Base-by-base conservation (phyloP, 768 basidiomycete species). In the Flagelloscypha sp. region DNA sequence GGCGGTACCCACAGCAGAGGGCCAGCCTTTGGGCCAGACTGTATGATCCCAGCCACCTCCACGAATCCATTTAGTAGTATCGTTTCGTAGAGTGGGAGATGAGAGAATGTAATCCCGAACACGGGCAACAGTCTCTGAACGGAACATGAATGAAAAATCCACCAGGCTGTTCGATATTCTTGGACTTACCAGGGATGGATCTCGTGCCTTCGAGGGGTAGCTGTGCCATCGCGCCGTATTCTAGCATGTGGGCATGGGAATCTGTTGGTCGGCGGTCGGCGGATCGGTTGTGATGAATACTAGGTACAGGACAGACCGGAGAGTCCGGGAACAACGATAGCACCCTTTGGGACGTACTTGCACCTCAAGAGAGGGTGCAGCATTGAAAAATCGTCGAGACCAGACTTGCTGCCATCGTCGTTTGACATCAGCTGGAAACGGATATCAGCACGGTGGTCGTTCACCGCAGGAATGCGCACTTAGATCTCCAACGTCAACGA, bases 21-120 rank as follows among this genome's bases (percentile, higher is more conserved):
- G 87, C 68, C 79, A 88, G 15, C 61, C 58, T 20, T 62, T 55
- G 6, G 69, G 61, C 83, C 83, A 85, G 35, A 68, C 58, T 1
- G 87, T 93, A 56, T 94, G 92, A 54, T 94, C 86, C 89, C 92
- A 94, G 1, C 90, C 92, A 52, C 83, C 76, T 2, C 88, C 88
- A 36, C 77, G 70, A 11, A 94, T 69, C 54, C 78, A 77, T 44
- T 66, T 70, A 15, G 70, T 63, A 10, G 60, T 68, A 51, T 87
- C 70, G 13, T 62, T 58, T 15, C 62, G 53, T n/a, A 81, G 55
- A 27, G 79, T 76, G 0, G 70, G 70, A 41, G 76, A 68, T 7
- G 64, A 54, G 8, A 74, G 54, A 36, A 89, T 76, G 54, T 74
- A 82, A 15, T 69, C 50, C 34, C 69, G 67, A 24, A 88, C 69